Evolutionary conservation across 352 stramenopile species (phyloP), one percentile per base, ranked within the genome.

Genomic region (Pythium oligandrum): DNA sequence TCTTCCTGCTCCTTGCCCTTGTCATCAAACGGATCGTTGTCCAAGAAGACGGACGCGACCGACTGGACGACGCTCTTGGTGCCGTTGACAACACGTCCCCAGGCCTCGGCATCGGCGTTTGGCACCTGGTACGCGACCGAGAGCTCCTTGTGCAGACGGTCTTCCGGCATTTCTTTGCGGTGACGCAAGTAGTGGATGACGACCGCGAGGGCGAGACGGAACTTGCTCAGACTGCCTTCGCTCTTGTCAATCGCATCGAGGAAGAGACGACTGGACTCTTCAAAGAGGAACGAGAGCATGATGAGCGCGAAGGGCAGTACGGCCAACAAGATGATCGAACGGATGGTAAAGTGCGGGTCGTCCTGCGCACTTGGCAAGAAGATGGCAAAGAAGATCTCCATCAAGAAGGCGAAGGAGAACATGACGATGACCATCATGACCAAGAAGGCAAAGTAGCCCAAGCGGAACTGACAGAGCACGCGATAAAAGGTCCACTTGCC

Each of bases 361-460:
- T 67, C 70, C 4, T 78, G 78, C 32, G 85, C 83, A 43, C 77
- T 91, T 26, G 83, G 85, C 44, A 95, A 54, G 59, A 93, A 95
- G 55, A 93, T 91, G n/a, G 85, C 75, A 61, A 95, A 95, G 76
- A 95, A 93, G 40, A 93, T 90, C 62, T 93, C 83, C 85, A 95
- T 95, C 46, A 95, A 64, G 55, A 92, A 78, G 59, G 80, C 87
- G 66, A 95, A 89, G 40, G 80, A 91, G 61, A 95, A 95, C 73
- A 93, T 93, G 68, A 95, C 73, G 60, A 95, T 90, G 60, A 86
- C 84, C 77, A 95, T 89, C 57, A 91, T 78, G 62, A 95, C 85
- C 35, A 95, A 66, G 61, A 95, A 93, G 38, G 85, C 78, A 57
- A 95, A 86, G 68, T 93, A 95, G 51, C 83, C 83, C n/a, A 95